phyloP scores from a whole-genome alignment of 495 filamentous ascomycete genomes.

The Penicillium flavigenum region DNA sequence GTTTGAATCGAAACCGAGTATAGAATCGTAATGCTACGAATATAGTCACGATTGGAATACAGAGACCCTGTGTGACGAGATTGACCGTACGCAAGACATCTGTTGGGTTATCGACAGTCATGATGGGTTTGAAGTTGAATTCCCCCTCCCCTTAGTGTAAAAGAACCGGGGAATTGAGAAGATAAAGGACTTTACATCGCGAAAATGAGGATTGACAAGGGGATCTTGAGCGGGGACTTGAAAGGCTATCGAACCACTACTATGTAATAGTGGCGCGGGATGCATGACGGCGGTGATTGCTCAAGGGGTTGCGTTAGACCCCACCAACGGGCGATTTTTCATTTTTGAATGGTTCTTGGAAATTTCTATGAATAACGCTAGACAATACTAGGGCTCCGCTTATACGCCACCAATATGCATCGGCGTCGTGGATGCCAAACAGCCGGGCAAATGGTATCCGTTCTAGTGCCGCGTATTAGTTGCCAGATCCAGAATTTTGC shows the following conservation, averaged over 20 bases:
- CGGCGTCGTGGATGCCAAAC: too few species aligned
- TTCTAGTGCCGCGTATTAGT: conserved; percentile 7
- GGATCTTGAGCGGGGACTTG: conserved; percentile 4
- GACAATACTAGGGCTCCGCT: neutral
- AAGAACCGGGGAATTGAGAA: neutral
- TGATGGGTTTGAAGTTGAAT: conserved; percentile 16
- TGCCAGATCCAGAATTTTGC: conserved; percentile 4
- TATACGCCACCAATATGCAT: conserved; percentile 4
- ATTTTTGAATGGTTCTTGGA: conserved; percentile 5
- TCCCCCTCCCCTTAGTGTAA: neutral
- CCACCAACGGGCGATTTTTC: neutral
- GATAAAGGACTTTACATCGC: conserved; percentile 7
- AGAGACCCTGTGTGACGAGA: conserved; percentile 46
- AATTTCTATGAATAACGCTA: conserved; percentile 2
- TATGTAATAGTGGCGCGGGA: neutral
- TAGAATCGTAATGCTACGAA: conserved; percentile 41
- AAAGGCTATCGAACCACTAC: conserved; percentile 9
- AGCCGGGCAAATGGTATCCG: neutral
- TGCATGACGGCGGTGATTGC: conserved; percentile 2
- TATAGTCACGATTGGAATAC: conserved; percentile 40
- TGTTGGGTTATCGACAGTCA: conserved; percentile 30
- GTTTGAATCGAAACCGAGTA: conserved; percentile 39
- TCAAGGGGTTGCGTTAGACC: neutral
- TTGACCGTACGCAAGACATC: conserved; percentile 43
- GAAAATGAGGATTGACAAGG: conserved; percentile 12